Evolutionary conservation across 768 basidiomycete genomes (phyloP).

Genomic region (Vararia minispora): DNA sequence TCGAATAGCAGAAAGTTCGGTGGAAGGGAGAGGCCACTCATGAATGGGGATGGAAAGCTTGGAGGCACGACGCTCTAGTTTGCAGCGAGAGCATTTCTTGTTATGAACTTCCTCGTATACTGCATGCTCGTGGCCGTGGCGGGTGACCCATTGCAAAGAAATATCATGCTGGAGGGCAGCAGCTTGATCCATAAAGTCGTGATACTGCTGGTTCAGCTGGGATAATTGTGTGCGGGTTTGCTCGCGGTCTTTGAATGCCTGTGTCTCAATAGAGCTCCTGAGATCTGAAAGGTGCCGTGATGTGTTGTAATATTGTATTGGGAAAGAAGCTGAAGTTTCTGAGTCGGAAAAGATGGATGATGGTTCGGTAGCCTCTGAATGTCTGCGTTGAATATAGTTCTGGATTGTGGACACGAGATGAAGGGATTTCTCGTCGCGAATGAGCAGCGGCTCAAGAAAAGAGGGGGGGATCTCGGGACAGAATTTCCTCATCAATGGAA

Average conservation of each 20-base stretch:
- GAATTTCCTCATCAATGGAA: constrained; percentile 30
- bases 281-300: constrained; percentile 1
- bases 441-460: constrained; percentile 31
- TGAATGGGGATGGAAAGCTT: neutral
- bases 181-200: neutral
- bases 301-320: constrained; percentile 2
- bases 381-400: constrained; percentile 4
- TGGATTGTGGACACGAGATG: constrained; percentile 4
- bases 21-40: constrained; percentile 7
- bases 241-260: neutral
- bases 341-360: constrained; percentile 5
- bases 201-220: neutral
- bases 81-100: constrained; percentile 1
- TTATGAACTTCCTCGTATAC: neutral
- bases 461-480: constrained; percentile 31
- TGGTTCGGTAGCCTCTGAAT: neutral
- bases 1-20: neutral
- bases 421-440: constrained; percentile 18
- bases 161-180: neutral
- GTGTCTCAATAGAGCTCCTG: neutral
- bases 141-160: too few species aligned
- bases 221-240: neutral
- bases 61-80: neutral
- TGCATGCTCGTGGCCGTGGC: too few species aligned
- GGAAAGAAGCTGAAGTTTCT: neutral